phyloP scores from a whole-genome alignment of 2,329 filamentous ascomycete genomes.

The Drechslerella coelobrocha region DNA sequence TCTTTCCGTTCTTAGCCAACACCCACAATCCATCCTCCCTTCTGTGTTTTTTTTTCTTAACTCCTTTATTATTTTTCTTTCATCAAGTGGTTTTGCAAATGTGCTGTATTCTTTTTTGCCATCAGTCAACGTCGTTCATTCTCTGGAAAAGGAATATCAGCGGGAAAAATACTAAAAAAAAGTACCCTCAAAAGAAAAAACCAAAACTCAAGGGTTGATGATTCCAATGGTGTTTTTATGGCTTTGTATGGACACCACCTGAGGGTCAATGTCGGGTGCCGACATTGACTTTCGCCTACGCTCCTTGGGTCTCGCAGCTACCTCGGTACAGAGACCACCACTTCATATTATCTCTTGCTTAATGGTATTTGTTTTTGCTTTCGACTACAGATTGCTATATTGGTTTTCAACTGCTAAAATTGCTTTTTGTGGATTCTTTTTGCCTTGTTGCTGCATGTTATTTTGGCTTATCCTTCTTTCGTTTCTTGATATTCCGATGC shows the following conservation, averaged over 20 bases:
- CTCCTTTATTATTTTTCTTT: slow-evolving; percentile 7
- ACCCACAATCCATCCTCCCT: slow-evolving; percentile 19
- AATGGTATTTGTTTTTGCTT: slow-evolving; percentile 9
- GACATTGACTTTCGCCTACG: slow-evolving; percentile 23
- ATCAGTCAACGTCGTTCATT: slow-evolving; percentile 26
- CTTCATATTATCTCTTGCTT: slow-evolving; percentile 14
- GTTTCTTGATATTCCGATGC: background rate
- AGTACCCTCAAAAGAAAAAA: background rate
- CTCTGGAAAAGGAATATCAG: slow-evolving; percentile 43
- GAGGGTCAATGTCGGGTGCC: slow-evolving; percentile 11
- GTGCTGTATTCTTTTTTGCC: slow-evolving; percentile 36
- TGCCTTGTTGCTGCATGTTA: background rate
- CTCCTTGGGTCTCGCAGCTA: slow-evolving; percentile 52
- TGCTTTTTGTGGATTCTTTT: slow-evolving; percentile 2
- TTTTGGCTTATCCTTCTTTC: slow-evolving; percentile 3
- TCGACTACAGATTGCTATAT: slow-evolving; percentile 41
- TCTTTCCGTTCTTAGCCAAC: slow-evolving; percentile 46
- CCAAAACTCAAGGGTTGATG: slow-evolving; percentile 40
- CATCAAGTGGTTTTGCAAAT: background rate
- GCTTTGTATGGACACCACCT: slow-evolving; percentile 50
- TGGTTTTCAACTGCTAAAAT: background rate
- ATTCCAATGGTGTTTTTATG: slow-evolving; percentile 34
- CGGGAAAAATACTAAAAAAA: slow-evolving; percentile 8
- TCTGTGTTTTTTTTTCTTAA: slow-evolving; percentile 18
- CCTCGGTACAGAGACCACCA: slow-evolving; percentile 50